Conservation (phyloP, 1,139 yeast species). For the Candida mesenterica region DNA sequence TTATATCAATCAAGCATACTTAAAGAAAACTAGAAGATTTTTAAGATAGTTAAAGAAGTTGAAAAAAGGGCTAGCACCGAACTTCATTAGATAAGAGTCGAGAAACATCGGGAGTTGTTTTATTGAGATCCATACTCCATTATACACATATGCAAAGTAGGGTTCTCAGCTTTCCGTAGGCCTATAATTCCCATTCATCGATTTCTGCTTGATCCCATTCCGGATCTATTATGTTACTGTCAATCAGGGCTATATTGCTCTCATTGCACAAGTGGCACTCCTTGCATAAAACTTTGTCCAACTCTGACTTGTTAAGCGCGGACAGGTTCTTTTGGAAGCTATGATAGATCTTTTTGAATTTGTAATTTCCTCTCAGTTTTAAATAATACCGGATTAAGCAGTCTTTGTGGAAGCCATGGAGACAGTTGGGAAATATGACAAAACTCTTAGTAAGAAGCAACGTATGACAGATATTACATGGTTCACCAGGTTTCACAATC, state of each 20-base stretch:
- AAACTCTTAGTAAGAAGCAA: conserved; percentile 73
- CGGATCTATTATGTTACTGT: conserved; percentile 40
- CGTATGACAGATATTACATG: conserved; percentile 70
- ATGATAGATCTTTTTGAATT: conserved; percentile 53
- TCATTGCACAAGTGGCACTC: conserved; percentile 86
- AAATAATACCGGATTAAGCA: conserved; percentile 66
- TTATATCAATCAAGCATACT: no score
- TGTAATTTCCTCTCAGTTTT: conserved; percentile 62
- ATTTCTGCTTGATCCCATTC: conserved; percentile 20
- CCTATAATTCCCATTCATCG: conserved; percentile 28
- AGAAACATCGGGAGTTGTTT: no score
- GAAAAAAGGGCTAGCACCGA: no score
- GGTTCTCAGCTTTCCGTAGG: no score
- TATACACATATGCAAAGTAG: no score
- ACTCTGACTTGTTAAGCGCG: conserved; percentile 30
- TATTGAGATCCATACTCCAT: no score
- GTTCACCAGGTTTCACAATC: conserved; percentile 77
- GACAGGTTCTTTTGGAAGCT: conserved; percentile 18
- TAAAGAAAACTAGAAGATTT: no score
- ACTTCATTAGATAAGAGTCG: no score
- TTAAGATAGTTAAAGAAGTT: no score
- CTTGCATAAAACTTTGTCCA: conserved; percentile 60
- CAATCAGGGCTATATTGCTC: conserved; percentile 66
- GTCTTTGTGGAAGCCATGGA: conserved; percentile 86
- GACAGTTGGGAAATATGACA: conserved; percentile 79